Conservation (phyloP, 73 alveolate genomes). For the Stentor roeselii region DNA sequence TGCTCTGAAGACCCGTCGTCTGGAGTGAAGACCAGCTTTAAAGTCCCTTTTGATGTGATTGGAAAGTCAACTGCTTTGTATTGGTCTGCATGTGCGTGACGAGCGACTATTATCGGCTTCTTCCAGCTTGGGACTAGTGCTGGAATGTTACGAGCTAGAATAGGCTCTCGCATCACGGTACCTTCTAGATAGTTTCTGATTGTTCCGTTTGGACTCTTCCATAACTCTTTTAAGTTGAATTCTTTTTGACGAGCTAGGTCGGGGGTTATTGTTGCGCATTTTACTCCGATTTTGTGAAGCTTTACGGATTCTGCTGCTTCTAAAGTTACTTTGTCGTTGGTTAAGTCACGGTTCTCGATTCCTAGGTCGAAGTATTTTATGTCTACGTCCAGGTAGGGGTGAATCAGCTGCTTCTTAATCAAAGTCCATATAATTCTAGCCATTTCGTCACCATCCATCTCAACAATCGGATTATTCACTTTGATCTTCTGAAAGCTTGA, state of each 20-base stretch:
- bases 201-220: constrained; percentile 88
- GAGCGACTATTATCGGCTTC: constrained; percentile 79
- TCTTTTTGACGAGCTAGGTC: constrained; percentile 78
- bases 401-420: constrained; percentile 64
- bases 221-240: constrained; percentile 49
- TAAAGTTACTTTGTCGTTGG: constrained; percentile 79
- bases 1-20: constrained; percentile 63
- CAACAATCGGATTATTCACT: constrained; percentile 82
- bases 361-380: constrained; percentile 83
- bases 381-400: constrained; percentile 74
- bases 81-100: constrained; percentile 85
- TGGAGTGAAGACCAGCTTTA: constrained; percentile 60
- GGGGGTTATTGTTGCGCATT: constrained; percentile 91
- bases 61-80: constrained; percentile 72
- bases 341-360: constrained; percentile 73
- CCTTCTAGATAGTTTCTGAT: constrained; percentile 79
- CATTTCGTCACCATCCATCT: constrained; percentile 91
- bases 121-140: constrained; percentile 84
- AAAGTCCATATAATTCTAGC: constrained; percentile 67
- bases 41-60: constrained; percentile 56
- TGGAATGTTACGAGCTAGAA: constrained; percentile 70
- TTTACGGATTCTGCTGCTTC: constrained; percentile 81
- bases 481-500: too few relatives aligned
- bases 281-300: constrained; percentile 79
- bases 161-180: constrained; percentile 87